phyloP scores from a whole-genome alignment of 2,329 filamentous ascomycete genomes.

The Daldinia eschscholtzii region DNA sequence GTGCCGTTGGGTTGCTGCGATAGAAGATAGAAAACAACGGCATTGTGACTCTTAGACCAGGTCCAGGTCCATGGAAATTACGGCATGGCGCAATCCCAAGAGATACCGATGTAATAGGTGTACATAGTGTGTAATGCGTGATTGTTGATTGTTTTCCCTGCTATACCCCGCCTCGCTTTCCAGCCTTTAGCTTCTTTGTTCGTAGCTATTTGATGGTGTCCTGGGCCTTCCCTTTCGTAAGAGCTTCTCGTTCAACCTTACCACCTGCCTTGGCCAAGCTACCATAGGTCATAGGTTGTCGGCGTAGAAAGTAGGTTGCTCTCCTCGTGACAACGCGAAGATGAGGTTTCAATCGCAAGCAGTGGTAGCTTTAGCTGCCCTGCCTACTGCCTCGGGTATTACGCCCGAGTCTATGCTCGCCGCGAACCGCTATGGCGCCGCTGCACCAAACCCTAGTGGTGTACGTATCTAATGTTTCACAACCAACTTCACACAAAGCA shows the following conservation, averaged over 20 bases:
- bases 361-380: conserved; percentile 46
- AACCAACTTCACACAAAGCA: neutral
- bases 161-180: conserved; percentile 37
- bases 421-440: conserved; percentile 52
- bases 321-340: conserved; percentile 34
- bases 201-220: conserved; percentile 31
- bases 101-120: conserved; percentile 39
- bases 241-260: conserved; percentile 19
- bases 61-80: conserved; percentile 31
- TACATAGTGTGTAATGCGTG: conserved; percentile 19
- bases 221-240: conserved; percentile 16
- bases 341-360: conserved; percentile 49
- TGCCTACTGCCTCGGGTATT: conserved; percentile 49
- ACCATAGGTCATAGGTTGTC: conserved; percentile 20
- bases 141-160: conserved; percentile 39
- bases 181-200: conserved; percentile 21
- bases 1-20: conserved; percentile 18
- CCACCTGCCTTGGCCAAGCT: conserved; percentile 9
- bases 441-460: conserved; percentile 52
- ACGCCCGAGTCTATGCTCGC: conserved; percentile 52
- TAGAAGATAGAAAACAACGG: conserved; percentile 23
- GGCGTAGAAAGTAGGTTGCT: conserved; percentile 21
- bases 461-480: conserved; percentile 44
- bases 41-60: conserved; percentile 25
- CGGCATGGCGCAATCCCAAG: conserved; percentile 40